Evolutionary conservation across 2,329 filamentous ascomycete genomes (phyloP), one percentile per base, ranked within the genome.

Genomic region (Botrytis squamosa): DNA sequence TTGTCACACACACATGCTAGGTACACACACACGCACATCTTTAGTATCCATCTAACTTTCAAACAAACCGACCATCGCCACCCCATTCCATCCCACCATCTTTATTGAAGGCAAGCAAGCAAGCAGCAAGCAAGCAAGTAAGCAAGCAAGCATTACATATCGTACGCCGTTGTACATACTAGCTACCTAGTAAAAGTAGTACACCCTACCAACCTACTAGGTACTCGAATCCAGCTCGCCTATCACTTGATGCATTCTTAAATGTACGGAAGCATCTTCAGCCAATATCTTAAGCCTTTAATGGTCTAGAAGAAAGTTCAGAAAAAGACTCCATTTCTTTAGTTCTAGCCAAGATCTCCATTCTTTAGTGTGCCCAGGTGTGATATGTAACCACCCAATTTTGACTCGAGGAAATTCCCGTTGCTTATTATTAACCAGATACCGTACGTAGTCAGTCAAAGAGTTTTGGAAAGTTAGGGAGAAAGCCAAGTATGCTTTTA

Each of bases 231-330:
- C 44, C 64, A 52, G 44, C 44, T 66, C 64, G 64, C 64, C 64
- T 66, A 66, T 66, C 60, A 25, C 42, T n/a, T 20, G 4, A 66
- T n/a, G 64, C 64, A 66, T 52, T 29, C 22, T n/a, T 1, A n/a
- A n/a, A 42, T 40, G 25, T 40, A 63, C 60, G 38, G 60, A 38
- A n/a, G 25, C 18, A 44, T 29, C 25, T 64, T 64, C 40, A 64
- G 62, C 62, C 62, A 64, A 64, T 52, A 52, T 33, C 12, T 33
- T 38, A 66, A 66, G 64, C 44, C 44, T n/a, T n/a, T 25, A 20
- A 67, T n/a, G 64, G 64, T 67, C 44, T 49, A 67, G 64, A 52
- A 52, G 64, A 52, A 22, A 67, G n/a, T 38, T 33, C 22, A 8
- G 8, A 8, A 57, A 57, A 57, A 18, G 52, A 57, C 52, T 29